These are phyloP conservation scores for Babesia divergens DNA, from an alignment of 169 alveolate species.

Conservation along the genomic window DNA sequence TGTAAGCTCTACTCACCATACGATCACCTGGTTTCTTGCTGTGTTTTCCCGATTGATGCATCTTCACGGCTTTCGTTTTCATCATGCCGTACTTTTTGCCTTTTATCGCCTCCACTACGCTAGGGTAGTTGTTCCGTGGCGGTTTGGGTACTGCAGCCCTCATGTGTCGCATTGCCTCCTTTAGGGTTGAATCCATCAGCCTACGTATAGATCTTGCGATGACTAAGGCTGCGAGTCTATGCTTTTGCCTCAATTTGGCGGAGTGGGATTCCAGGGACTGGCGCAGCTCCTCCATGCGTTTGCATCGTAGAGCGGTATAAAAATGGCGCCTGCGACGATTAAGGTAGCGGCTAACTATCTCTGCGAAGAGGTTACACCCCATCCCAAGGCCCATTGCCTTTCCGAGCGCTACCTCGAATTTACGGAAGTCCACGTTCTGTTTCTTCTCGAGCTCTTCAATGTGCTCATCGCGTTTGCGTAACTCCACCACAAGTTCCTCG, in stretches of 20 bases:
- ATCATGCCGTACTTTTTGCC: neutral
- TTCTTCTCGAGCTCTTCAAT: slow-evolving; percentile 24
- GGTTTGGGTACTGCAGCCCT: neutral
- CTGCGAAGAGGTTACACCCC: slow-evolving; percentile 7
- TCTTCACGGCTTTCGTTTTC: neutral
- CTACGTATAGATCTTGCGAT: neutral
- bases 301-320: neutral
- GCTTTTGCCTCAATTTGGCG: neutral
- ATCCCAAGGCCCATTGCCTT: slow-evolving; percentile 53
- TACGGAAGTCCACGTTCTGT: slow-evolving; percentile 19
- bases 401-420: slow-evolving; percentile 40
- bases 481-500: slow-evolving; percentile 1
- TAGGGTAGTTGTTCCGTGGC: neutral
- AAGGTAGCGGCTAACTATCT: neutral
- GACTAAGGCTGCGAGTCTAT: slow-evolving; percentile 4
- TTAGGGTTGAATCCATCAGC: neutral
- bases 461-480: slow-evolving; percentile 11
- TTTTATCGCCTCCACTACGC: neutral
- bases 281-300: neutral
- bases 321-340: neutral
- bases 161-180: neutral
- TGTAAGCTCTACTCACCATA: neutral
- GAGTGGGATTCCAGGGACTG: neutral
- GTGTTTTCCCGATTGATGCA: neutral
- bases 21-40: neutral